phyloP scores from a whole-genome alignment of 2,329 filamentous ascomycete species.

The Paecilomyces dactylethromorphus region DNA sequence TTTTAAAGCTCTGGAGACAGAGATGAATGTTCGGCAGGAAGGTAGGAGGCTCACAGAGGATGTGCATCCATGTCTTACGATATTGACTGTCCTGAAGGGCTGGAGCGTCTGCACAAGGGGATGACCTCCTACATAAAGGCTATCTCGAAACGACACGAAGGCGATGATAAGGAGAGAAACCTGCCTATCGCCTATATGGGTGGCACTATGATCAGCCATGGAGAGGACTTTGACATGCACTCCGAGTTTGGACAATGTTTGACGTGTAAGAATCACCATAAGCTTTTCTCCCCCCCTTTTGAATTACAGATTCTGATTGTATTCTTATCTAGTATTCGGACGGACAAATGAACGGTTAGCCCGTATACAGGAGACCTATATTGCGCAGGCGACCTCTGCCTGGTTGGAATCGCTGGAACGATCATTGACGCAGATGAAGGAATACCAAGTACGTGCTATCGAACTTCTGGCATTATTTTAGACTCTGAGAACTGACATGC shows the following conservation, averaged over 20 bases:
- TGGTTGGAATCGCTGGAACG: constrained; percentile 92
- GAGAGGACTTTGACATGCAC: constrained; percentile 85
- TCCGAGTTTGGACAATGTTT: constrained; percentile 89
- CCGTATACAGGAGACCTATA: constrained; percentile 76
- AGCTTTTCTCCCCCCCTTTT: too few species aligned
- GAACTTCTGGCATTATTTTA: too few species aligned
- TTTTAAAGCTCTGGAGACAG: constrained; percentile 81
- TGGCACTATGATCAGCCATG: constrained; percentile 77
- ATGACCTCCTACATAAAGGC: constrained; percentile 85
- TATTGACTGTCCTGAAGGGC: constrained; percentile 51
- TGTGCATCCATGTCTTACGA: background rate
- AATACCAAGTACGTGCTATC: constrained; percentile 68
- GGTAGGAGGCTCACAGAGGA: constrained; percentile 47
- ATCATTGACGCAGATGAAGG: constrained; percentile 90
- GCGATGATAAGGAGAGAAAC: constrained; percentile 81
- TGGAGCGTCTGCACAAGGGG: constrained; percentile 81
- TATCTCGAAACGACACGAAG: constrained; percentile 74
- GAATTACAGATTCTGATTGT: constrained; percentile 2
- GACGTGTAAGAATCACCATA: constrained; percentile 49
- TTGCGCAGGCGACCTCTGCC: constrained; percentile 66
- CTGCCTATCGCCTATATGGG: constrained; percentile 74
- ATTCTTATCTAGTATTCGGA: constrained; percentile 55
- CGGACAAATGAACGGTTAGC: constrained; percentile 83
- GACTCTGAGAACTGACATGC: constrained; percentile 5
- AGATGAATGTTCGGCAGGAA: constrained; percentile 84